Conservation (phyloP, 352 stramenopile species). For the Phytophthora megakarya region DNA sequence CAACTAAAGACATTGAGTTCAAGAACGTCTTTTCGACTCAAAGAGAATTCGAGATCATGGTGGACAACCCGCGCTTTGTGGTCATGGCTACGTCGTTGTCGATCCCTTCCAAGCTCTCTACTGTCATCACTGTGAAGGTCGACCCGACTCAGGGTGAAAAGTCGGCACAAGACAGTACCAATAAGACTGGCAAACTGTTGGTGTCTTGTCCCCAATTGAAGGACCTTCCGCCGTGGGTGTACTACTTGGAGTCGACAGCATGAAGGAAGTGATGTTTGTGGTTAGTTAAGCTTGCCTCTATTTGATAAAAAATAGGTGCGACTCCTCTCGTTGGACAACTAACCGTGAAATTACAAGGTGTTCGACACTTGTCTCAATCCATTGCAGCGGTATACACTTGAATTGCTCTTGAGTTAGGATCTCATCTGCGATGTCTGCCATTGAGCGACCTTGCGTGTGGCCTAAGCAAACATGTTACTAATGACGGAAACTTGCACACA, state of each 20-base stretch:
- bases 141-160: conserved; percentile 37
- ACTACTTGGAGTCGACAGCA: conserved; percentile 70
- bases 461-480: conserved; percentile 22
- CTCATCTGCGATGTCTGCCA: conserved; percentile 55
- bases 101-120: conserved; percentile 73
- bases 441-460: conserved; percentile 34
- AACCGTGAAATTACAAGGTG: conserved; percentile 33
- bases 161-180: conserved; percentile 1
- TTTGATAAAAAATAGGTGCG: conserved; percentile 46
- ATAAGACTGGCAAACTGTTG: conserved; percentile 75
- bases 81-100: conserved; percentile 58
- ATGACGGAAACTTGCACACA: not conserved
- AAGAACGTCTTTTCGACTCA: conserved; percentile 88
- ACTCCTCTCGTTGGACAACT: conserved; percentile 40
- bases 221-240: conserved; percentile 86
- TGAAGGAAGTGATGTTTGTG: not conserved
- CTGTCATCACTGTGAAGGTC: conserved; percentile 62
- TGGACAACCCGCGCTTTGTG: conserved; percentile 80
- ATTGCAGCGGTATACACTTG: conserved; percentile 51
- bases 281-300: conserved; percentile 3
- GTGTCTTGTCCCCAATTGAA: conserved; percentile 73
- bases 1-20: conserved; percentile 82
- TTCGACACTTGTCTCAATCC: conserved; percentile 52
- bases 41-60: conserved; percentile 76
- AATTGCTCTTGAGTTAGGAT: conserved; percentile 55